Conservation (phyloP, 768 basidiomycete genomes). For the Phylloporus scabripes region DNA sequence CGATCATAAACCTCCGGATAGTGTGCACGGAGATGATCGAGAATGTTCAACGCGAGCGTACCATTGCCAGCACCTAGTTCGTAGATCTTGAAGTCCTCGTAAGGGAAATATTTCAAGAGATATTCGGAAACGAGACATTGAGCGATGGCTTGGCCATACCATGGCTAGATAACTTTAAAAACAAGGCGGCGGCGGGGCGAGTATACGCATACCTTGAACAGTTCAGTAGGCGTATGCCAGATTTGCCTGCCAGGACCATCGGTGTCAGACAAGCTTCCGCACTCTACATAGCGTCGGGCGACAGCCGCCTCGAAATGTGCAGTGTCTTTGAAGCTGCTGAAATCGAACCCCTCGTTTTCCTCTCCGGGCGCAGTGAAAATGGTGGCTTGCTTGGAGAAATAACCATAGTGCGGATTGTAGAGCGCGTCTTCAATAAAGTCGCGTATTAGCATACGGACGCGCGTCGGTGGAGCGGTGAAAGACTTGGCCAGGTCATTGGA, state of each 20-base stretch:
- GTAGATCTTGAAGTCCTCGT: slow-evolving; percentile 93
- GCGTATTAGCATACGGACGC: slow-evolving; percentile 89
- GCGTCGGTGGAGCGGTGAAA: slow-evolving; percentile 55
- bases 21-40: slow-evolving; percentile 68
- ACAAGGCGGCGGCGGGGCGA: not conserved
- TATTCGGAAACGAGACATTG: slow-evolving; percentile 89
- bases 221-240: slow-evolving; percentile 98
- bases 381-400: slow-evolving; percentile 89
- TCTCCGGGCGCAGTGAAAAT: slow-evolving; percentile 66
- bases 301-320: slow-evolving; percentile 78
- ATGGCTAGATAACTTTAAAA: slow-evolving; percentile 54
- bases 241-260: slow-evolving; percentile 81
- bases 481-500: slow-evolving; percentile 60
- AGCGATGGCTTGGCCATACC: slow-evolving; percentile 89
- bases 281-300: slow-evolving; percentile 67
- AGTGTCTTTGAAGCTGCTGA: slow-evolving; percentile 57
- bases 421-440: slow-evolving; percentile 96
- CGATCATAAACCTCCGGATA: slow-evolving; percentile 92
- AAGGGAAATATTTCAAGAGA: slow-evolving; percentile 91
- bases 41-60: slow-evolving; percentile 83
- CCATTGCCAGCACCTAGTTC: slow-evolving; percentile 99
- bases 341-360: slow-evolving; percentile 55
- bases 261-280: slow-evolving; percentile 51
- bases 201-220: slow-evolving; percentile 72
- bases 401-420: slow-evolving; percentile 97